These are phyloP conservation scores for Euphorbia lathyris DNA, from an alignment of 345 rosid genomes.

Conservation along the genomic window DNA sequence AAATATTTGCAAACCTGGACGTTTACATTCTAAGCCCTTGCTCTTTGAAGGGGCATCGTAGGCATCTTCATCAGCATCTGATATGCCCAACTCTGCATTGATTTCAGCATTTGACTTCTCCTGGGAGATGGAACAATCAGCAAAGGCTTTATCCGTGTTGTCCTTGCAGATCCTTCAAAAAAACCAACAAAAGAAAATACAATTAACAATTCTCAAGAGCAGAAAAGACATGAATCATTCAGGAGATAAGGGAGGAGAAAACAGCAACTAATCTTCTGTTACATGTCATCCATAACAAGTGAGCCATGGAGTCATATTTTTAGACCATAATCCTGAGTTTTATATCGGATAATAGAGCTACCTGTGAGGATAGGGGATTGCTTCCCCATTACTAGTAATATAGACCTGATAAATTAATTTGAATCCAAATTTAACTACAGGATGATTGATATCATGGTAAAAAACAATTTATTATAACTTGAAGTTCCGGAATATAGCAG, in stretches of 20 bases:
- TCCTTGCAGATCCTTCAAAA: constrained; percentile 75
- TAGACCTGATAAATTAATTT: background rate
- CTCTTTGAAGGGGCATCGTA: constrained; percentile 45
- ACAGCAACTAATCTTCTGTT: background rate
- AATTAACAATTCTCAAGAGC: background rate
- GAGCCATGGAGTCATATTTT: background rate
- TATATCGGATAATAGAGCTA: background rate
- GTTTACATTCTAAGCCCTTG: constrained; percentile 45
- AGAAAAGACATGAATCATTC: background rate
- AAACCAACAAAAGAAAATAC: background rate
- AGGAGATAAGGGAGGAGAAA: background rate
- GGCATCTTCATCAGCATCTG: constrained; percentile 84
- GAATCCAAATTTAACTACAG: background rate
- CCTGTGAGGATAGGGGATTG: background rate
- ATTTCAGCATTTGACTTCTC: constrained; percentile 94
- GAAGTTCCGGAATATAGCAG: background rate
- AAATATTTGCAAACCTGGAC: constrained; percentile 45
- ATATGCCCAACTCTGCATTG: constrained; percentile 85
- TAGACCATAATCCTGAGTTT: background rate
- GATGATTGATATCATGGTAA: background rate
- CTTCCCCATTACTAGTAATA: background rate
- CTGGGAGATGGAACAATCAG: constrained; percentile 81
- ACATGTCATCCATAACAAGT: background rate
- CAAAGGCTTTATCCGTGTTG: constrained; percentile 59
- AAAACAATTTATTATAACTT: background rate